Evolutionary conservation across 768 basidiomycete genomes (phyloP), one percentile per base, ranked within the genome.

Genomic region (Pulveroboletus frians): DNA sequence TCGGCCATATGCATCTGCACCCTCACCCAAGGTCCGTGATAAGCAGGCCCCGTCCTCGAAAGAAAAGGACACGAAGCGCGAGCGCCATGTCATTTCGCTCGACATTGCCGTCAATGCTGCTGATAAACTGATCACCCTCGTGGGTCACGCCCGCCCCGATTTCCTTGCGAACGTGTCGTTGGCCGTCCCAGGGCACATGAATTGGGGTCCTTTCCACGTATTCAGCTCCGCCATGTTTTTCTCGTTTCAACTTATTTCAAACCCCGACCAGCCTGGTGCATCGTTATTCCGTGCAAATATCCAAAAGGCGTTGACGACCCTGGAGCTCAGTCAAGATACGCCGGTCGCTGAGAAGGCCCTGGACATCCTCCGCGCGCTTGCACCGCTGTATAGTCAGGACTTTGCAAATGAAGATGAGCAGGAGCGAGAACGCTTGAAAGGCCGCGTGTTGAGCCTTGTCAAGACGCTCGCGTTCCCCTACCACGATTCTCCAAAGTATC

Each of bases 211-310:
- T 0, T 87, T 85, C 70, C 88, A 92, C 61, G 80, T 84, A 57
- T 91, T 91, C 72, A 84, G 84, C 41, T 87, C 89, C 17, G 86
- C 86, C 42, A 89, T 91, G 83, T 91, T 91, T 70, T 89, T 91
- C 76, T 85, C 86, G n/a, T 90, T 90, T 70, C 88, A 91, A 59
- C 76, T 91, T 42, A 84, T 90, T 58, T 78, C 83, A 31, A 83
- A 87, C 58, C 84, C 87, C 43, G 85, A 86, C 52, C 87, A 88
- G 54, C 84, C 85, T 39, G 88, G 85, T 21, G 85, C 85, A 37
- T 79, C 78, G 26, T 73, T 88, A 31, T 89, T 89, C 70, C 84
- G 88, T 17, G 77, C 78, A 30, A 85, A 83, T 58, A 85, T 92
- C 59, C 78, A 77, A 57, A 85, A 83, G 63, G 81, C 84, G 13